Percentiles rank a stretch among this genome's conserved stretches.
Evolutionary conservation across 1,284 basidiomycete genomes (phyloP).

Genomic region (Papiliotrema fonsecae): DNA sequence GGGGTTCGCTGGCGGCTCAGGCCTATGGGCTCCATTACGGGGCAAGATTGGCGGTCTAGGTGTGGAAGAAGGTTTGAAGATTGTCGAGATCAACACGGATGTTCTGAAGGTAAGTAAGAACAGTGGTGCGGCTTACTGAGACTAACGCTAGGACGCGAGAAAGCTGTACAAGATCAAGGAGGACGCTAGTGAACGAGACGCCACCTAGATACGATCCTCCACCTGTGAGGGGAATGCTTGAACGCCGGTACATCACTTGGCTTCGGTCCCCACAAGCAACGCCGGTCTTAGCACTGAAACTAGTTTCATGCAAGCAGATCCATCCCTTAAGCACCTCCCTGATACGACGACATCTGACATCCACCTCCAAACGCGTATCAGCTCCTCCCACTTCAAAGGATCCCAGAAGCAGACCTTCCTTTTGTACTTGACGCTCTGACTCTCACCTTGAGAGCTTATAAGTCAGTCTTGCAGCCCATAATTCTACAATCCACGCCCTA

Average conservation of each 20-base stretch:
- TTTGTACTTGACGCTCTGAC: too few species aligned
- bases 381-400: too few species aligned
- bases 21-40: constrained; percentile 35
- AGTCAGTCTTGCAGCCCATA: too few species aligned
- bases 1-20: constrained; percentile 43
- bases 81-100: constrained; percentile 26
- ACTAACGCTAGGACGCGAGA: constrained; percentile 16
- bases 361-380: too few species aligned
- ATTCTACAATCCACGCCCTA: too few species aligned
- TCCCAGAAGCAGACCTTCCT: too few species aligned
- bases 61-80: constrained; percentile 14
- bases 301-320: too few species aligned
- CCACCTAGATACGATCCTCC: not conserved
- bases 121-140: not conserved
- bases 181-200: constrained; percentile 12
- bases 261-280: too few species aligned
- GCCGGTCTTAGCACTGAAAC: too few species aligned
- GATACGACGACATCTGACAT: too few species aligned
- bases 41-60: constrained; percentile 25
- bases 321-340: too few species aligned
- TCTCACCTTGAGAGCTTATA: too few species aligned
- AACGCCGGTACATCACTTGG: not conserved
- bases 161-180: constrained; percentile 38
- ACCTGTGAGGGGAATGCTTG: not conserved
- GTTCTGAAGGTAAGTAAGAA: constrained; percentile 23